Base-by-base conservation (phyloP, 1,284 basidiomycete genomes). In the Ustilago bromivora region DNA sequence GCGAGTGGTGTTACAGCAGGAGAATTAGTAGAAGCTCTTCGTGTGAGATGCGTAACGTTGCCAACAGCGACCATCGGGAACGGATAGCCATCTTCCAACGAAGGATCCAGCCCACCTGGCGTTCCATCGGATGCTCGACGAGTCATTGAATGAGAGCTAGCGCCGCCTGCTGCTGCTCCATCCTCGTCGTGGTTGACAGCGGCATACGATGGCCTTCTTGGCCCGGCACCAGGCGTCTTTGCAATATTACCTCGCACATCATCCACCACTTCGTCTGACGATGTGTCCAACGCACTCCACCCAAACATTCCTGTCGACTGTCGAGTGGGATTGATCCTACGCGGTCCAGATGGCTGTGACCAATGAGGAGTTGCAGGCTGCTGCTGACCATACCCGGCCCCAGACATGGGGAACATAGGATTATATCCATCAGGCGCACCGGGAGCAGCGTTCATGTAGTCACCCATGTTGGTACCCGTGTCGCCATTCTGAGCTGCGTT, bases 281-380 rank as follows among this genome's bases (percentile, higher is more conserved):
- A 47, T 17, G 13, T 28, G 11, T n/a, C 49, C 32, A 47, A 19
- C 3, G 43, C 47, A 17, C 13, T 23, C 1, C 51, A 51, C 3
- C 49, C 49, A 12, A 12, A 51, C 49, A 51, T 51, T 12, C 28
- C 57, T 28, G 57, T 35, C 10, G 60, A 65, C 31, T 63, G 66
- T 3, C 62, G 62, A 41, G 12, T n/a, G 12, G 41, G 54, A 41
- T 41, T 46, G 43, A 61, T 41, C 12, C 69, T 35, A 31, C 70
- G 60, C 41, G 68, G 61, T 13, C 73, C 57, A 13, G 75, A 57
- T 10, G 60, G 65, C 62, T 82, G 81, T 17, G 82, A 81, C 81
- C 79, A 82, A 52, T 84, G 79, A 17, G 79, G 81, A 31, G 81
- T 81, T 3, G 79, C 66, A 15, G 80, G 77, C 61, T 77, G 73